Conservation (phyloP, 345 rosid genomes). For the Rhodamnia argentea region DNA sequence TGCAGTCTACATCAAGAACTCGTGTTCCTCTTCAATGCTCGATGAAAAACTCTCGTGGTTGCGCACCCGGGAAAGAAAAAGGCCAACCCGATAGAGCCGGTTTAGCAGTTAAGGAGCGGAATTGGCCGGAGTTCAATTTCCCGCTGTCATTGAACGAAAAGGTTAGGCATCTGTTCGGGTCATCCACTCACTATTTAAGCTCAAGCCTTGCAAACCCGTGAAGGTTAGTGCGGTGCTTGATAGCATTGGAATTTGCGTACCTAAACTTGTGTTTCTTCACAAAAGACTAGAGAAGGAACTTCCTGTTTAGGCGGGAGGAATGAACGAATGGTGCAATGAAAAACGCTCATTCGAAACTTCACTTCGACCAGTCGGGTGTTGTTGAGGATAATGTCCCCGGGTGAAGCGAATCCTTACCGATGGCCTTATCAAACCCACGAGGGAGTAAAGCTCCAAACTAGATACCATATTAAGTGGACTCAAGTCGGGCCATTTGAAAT, state of each 20-base stretch:
- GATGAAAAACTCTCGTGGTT: not conserved
- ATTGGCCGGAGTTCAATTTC: not conserved
- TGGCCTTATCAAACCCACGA: not conserved
- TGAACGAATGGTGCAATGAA: not conserved
- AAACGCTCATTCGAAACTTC: not conserved
- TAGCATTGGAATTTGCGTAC: not conserved
- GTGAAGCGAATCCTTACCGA: not conserved
- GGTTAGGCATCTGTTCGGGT: not conserved
- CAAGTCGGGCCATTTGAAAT: not conserved
- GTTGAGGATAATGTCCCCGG: not conserved
- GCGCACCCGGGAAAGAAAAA: not conserved
- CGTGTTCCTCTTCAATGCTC: not conserved
- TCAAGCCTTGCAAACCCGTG: not conserved
- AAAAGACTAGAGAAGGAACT: not conserved
- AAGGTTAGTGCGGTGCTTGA: not conserved
- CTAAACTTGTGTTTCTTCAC: not conserved
- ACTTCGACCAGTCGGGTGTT: not conserved
- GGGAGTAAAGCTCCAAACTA: not conserved
- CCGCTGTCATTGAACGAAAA: not conserved
- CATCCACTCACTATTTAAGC: not conserved
- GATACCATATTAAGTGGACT: not conserved
- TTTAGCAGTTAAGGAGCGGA: not conserved
- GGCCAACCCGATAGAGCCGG: not conserved
- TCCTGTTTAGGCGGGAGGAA: not conserved
- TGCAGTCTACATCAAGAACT: not conserved